These are phyloP conservation scores for Sugiyamaella sp. DNA, from an alignment of 1,139 yeast species.

Conservation along the genomic window DNA sequence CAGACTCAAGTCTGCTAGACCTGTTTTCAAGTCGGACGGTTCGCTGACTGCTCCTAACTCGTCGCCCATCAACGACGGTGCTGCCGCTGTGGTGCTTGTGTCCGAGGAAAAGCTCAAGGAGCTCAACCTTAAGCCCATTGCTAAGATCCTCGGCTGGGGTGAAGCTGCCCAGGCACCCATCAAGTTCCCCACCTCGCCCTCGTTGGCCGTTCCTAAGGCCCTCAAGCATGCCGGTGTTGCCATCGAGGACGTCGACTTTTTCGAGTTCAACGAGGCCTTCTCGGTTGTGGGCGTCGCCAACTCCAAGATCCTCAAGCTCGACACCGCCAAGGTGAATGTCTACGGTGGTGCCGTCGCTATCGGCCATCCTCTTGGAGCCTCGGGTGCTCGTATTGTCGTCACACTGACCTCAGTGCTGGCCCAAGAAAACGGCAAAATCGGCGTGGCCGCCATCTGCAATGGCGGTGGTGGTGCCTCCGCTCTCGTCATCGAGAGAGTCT, in stretches of 20 bases:
- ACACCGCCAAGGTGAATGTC: slow-evolving; percentile 74
- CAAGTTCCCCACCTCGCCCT: slow-evolving; percentile 94
- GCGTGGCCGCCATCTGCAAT: slow-evolving; percentile 95
- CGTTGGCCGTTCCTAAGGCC: slow-evolving; percentile 93
- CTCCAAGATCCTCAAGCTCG: slow-evolving; percentile 68
- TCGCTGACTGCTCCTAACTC: slow-evolving; percentile 97
- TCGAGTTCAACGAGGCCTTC: slow-evolving; percentile 96
- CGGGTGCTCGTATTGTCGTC: slow-evolving; percentile 93
- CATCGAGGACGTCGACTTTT: slow-evolving; percentile 67
- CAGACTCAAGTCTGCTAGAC: slow-evolving; percentile 77
- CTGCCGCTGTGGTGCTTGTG: slow-evolving; percentile 87
- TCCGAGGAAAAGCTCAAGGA: slow-evolving; percentile 82
- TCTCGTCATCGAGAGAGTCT: slow-evolving; percentile 60
- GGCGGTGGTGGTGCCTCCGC: slow-evolving; percentile 99
- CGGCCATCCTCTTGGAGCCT: slow-evolving; percentile 97
- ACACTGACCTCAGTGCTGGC: slow-evolving; percentile 74
- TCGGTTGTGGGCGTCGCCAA: slow-evolving; percentile 94
- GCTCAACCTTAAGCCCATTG: slow-evolving; percentile 83
- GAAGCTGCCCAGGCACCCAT: slow-evolving; percentile 95
- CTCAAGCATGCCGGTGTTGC: slow-evolving; percentile 78
- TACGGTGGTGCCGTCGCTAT: slow-evolving; percentile 99
- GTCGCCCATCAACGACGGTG: slow-evolving; percentile 95
- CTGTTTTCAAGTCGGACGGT: slow-evolving; percentile 85
- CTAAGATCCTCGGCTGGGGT: slow-evolving; percentile 91
- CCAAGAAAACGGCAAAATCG: slow-evolving; percentile 78